Evolutionary conservation across 768 basidiomycete species (phyloP).

Genomic region (Tricholoma furcatifolium): DNA sequence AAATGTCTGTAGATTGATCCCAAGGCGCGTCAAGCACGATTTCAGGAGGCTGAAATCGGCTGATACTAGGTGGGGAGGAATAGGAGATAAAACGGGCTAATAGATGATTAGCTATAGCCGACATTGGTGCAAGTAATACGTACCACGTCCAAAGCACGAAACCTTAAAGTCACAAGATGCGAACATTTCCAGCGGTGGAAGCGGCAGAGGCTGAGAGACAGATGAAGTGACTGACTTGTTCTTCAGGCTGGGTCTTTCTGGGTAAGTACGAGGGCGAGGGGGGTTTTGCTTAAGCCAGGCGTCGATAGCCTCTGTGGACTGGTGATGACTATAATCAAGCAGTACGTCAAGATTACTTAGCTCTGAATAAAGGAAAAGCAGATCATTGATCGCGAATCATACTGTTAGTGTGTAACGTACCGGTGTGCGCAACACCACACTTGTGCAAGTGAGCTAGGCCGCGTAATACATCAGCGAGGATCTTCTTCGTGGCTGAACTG

Average conservation of each 20-base stretch:
- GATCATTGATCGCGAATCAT: no score
- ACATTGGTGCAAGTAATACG: background rate
- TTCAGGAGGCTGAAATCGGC: constrained; percentile 24
- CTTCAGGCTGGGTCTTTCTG: background rate
- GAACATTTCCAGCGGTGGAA: background rate
- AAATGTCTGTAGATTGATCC: constrained; percentile 28
- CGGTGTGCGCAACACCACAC: constrained; percentile 22
- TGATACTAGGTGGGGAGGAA: background rate
- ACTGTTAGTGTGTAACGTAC: no score
- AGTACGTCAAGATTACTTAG: constrained; percentile 29
- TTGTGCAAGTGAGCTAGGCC: constrained; percentile 23
- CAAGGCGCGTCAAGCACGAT: constrained; percentile 22
- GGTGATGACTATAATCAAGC: constrained; percentile 16
- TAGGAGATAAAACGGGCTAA: background rate
- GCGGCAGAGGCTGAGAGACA: background rate
- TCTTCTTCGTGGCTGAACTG: constrained; percentile 25
- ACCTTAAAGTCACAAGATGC: background rate
- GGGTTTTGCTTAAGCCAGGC: background rate
- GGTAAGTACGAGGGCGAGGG: background rate
- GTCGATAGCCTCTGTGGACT: background rate
- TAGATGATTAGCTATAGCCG: background rate
- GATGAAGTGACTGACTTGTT: background rate
- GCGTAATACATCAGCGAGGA: constrained; percentile 22
- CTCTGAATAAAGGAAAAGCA: constrained; percentile 12
- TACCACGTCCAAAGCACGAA: background rate